Percentiles rank a stretch among this genome's conserved stretches.
These are phyloP conservation scores for Brettanomyces nanus DNA, from an alignment of 805 yeast genomes.

Conservation along the genomic window DNA sequence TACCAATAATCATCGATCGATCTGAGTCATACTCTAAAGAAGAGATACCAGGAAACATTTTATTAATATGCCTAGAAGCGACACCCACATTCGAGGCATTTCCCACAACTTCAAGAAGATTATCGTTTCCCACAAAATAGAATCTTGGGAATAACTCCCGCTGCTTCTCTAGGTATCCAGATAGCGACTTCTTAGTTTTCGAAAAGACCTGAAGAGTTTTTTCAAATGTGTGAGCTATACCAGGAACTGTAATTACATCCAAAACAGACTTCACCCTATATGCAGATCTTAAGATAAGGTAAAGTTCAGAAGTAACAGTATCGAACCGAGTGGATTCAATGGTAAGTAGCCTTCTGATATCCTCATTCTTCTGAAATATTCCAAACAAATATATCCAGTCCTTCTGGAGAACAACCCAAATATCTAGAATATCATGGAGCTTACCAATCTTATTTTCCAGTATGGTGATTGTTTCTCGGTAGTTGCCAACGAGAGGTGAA, in stretches of 20 bases:
- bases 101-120: constrained; percentile 76
- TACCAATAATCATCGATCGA: constrained; percentile 24
- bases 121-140: constrained; percentile 87
- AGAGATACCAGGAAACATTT: constrained; percentile 64
- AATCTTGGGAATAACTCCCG: constrained; percentile 72
- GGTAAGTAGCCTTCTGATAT: constrained; percentile 57
- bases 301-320: constrained; percentile 53
- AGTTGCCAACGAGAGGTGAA: constrained; percentile 52
- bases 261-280: constrained; percentile 42
- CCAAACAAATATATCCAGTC: constrained; percentile 85
- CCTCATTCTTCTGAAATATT: constrained; percentile 53
- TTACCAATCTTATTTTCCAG: constrained; percentile 51
- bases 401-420: constrained; percentile 81
- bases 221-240: constrained; percentile 26
- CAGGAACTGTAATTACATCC: constrained; percentile 46
- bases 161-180: constrained; percentile 74
- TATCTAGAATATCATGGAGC: constrained; percentile 45
- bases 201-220: constrained; percentile 47
- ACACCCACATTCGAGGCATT: constrained; percentile 37
- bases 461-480: constrained; percentile 47
- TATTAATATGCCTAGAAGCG: constrained; percentile 52
- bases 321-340: constrained; percentile 61
- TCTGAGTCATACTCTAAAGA: constrained; percentile 29
- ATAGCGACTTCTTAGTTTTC: constrained; percentile 55
- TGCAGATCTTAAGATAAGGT: constrained; percentile 40